Evolutionary conservation across 2,329 filamentous ascomycete genomes (phyloP).

Genomic region (Clonostachys rosea): DNA sequence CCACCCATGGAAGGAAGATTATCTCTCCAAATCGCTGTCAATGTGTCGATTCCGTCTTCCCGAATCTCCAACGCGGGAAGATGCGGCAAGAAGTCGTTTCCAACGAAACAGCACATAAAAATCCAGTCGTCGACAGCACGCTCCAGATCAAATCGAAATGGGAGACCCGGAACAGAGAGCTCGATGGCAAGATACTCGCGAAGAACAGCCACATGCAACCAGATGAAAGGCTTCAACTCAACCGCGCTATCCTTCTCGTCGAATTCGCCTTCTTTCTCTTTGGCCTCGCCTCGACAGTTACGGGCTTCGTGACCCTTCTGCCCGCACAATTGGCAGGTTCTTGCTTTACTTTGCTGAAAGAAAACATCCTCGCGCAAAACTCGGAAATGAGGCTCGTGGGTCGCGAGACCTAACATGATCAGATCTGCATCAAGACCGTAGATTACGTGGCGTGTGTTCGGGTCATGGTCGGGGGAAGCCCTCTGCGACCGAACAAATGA

Average conservation of each 20-base stretch:
- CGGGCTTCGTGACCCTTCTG: constrained; percentile 88
- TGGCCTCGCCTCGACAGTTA: constrained; percentile 75
- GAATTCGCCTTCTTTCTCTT: constrained; percentile 73
- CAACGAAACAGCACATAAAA: constrained; percentile 98
- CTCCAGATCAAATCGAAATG: constrained; percentile 89
- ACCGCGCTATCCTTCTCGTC: constrained; percentile 73
- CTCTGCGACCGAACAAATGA: constrained; percentile 93
- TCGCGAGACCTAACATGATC: constrained; percentile 96
- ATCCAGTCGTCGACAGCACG: constrained; percentile 96
- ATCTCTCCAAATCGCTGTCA: constrained; percentile 96
- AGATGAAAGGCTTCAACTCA: constrained; percentile 89
- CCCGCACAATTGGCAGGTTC: constrained; percentile 82
- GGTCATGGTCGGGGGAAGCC: constrained; percentile 84
- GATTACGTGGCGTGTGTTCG: constrained; percentile 96
- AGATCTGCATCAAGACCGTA: constrained; percentile 97
- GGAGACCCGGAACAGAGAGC: constrained; percentile 75
- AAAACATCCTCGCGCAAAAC: constrained; percentile 97
- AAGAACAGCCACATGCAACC: constrained; percentile 89
- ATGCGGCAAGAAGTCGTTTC: constrained; percentile 97
- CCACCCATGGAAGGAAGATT: constrained; percentile 89
- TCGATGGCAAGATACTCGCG: constrained; percentile 92
- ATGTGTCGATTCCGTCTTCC: constrained; percentile 92
- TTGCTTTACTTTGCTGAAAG: constrained; percentile 77
- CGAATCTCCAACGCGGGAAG: constrained; percentile 95
- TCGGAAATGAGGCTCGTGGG: constrained; percentile 95